phyloP scores from a whole-genome alignment of 169 alveolate species.

The Cytauxzoon felis region DNA sequence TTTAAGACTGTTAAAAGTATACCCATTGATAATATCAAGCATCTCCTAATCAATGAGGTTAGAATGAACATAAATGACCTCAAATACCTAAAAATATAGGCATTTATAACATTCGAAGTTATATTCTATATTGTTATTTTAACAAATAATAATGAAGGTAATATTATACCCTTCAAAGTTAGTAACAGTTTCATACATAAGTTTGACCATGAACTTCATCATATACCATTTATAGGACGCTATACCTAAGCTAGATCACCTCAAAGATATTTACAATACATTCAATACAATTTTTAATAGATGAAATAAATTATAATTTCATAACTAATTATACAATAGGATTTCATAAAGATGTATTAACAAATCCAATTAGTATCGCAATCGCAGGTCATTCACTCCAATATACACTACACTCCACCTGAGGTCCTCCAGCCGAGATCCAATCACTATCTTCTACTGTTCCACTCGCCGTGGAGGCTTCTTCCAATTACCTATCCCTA shows the following conservation, averaged over 20 bases:
- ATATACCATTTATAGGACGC: slow-evolving; percentile 3
- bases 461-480: too few species aligned
- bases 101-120: slow-evolving; percentile 24
- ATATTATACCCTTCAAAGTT: slow-evolving; percentile 50
- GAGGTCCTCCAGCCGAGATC: too few species aligned
- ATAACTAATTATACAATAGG: too few species aligned
- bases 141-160: slow-evolving; percentile 25
- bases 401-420: too few species aligned
- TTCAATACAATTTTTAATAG: slow-evolving; percentile 18
- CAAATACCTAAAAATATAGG: slow-evolving; percentile 11
- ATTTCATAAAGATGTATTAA: too few species aligned
- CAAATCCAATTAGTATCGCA: too few species aligned
- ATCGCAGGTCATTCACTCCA: too few species aligned
- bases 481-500: too few species aligned
- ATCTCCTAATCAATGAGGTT: slow-evolving; percentile 55
- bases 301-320: too few species aligned
- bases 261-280: slow-evolving; percentile 15
- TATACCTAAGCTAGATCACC: slow-evolving; percentile 12
- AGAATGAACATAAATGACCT: background rate
- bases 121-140: slow-evolving; percentile 41
- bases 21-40: slow-evolving; percentile 18
- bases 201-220: too few species aligned
- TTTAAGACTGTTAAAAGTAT: background rate
- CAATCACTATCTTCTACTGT: too few species aligned
- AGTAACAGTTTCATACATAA: too few species aligned